A percentile compares a stretch with the other conserved stretches of the same genome.
These are phyloP conservation scores for Cercospora beticola DNA, from an alignment of 2,329 filamentous ascomycete species.

Conservation along the genomic window DNA sequence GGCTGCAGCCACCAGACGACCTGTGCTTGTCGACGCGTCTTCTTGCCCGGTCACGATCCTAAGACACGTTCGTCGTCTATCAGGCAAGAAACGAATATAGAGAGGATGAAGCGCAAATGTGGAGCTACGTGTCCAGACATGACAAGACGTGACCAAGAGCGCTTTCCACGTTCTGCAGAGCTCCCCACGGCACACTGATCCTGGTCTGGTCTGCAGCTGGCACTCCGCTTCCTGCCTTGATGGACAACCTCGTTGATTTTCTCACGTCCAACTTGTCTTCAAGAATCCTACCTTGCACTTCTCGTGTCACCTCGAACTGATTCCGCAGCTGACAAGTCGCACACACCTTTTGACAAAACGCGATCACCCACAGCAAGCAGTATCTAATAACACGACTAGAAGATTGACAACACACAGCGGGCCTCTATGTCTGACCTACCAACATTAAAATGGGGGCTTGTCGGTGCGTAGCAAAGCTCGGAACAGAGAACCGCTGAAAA, in stretches of 20 bases:
- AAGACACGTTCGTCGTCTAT: neutral
- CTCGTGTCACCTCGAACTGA: neutral
- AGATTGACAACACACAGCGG: neutral
- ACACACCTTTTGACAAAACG: neutral
- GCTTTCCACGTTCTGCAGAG: neutral
- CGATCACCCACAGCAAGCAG: neutral
- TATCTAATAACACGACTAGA: neutral
- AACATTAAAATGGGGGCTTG: constrained; percentile 20
- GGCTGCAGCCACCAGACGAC: neutral
- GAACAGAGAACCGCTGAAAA: neutral
- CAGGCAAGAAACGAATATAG: neutral
- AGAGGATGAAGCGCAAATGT: neutral
- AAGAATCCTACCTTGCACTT: neutral
- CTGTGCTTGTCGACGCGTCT: neutral
- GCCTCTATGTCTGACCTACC: constrained; percentile 14
- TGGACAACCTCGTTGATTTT: neutral
- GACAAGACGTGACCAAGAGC: neutral
- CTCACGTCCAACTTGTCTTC: neutral
- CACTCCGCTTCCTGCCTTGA: constrained; percentile 1
- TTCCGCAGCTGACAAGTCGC: neutral
- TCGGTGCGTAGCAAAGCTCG: constrained; percentile 8
- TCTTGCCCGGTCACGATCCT: neutral
- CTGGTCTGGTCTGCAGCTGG: neutral
- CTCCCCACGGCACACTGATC: neutral
- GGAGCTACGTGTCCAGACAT: neutral